phyloP scores from a whole-genome alignment of 2,329 filamentous ascomycete genomes.

The Clonostachys rosea region DNA sequence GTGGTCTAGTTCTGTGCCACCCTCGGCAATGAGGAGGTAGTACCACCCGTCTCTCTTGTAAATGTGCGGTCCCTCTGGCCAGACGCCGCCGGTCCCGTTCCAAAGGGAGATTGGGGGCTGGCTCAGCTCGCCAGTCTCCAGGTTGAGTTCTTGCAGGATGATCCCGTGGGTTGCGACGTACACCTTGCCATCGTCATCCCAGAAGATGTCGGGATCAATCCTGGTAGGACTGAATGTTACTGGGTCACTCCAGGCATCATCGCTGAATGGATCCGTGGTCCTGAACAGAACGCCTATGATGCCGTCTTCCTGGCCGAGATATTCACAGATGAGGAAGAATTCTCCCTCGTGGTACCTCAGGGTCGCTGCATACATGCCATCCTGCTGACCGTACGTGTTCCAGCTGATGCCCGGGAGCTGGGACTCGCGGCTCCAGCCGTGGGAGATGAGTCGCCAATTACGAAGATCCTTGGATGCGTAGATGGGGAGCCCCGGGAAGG shows the following conservation, averaged over 20 bases:
- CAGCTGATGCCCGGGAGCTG: constrained; percentile 28
- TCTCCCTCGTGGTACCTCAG: constrained; percentile 31
- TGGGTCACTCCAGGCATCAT: constrained; percentile 28
- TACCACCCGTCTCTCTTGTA: constrained; percentile 35
- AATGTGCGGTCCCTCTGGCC: constrained; percentile 39
- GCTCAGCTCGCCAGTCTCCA: constrained; percentile 23
- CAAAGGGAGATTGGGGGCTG: constrained; percentile 29
- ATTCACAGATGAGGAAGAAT: constrained; percentile 34
- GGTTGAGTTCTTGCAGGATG: constrained; percentile 14
- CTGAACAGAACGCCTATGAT: constrained; percentile 31
- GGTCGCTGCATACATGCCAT: constrained; percentile 43
- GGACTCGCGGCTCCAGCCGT: constrained; percentile 20
- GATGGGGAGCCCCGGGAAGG: constrained; percentile 46
- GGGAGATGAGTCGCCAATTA: constrained; percentile 35
- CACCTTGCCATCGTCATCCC: constrained; percentile 12
- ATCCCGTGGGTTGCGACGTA: constrained; percentile 27
- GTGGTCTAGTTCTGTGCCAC: constrained; percentile 36
- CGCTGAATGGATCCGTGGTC: constrained; percentile 28
- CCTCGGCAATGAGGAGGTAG: constrained; percentile 44
- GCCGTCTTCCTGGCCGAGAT: constrained; percentile 11
- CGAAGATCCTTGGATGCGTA: constrained; percentile 43
- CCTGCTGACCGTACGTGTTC: constrained; percentile 10
- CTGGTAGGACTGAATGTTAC: constrained; percentile 16
- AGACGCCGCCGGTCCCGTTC: constrained; percentile 32
- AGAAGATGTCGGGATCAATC: constrained; percentile 14